Percentiles rank a stretch among this genome's conserved stretches.
These are phyloP conservation scores for Juglanconis sp. DNA, from an alignment of 2,329 filamentous ascomycete species.

Conservation along the genomic window DNA sequence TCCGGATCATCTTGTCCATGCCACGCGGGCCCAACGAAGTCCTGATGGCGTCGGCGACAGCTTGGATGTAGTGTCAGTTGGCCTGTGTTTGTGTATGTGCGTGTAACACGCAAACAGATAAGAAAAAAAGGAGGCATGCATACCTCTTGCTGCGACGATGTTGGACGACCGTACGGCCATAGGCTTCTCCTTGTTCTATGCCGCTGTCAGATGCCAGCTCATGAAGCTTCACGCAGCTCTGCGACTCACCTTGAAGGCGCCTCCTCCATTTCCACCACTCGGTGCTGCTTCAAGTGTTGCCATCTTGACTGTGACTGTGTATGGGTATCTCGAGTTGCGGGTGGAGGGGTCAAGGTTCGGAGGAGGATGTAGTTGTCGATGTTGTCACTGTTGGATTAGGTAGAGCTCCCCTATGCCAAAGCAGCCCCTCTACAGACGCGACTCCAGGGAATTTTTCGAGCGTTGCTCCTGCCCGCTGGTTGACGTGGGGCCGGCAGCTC, in stretches of 20 bases:
- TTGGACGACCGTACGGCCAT: constrained; percentile 94
- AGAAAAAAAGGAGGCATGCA: constrained; percentile 21
- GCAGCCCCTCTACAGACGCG: constrained; percentile 5
- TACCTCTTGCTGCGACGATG: constrained; percentile 95
- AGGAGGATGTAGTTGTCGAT: constrained; percentile 2
- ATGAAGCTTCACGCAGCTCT: constrained; percentile 12
- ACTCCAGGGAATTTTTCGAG: constrained; percentile 7
- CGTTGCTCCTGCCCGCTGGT: not conserved
- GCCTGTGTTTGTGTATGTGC: not conserved
- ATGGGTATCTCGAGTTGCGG: constrained; percentile 10
- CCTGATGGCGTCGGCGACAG: constrained; percentile 95
- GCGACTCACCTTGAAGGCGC: constrained; percentile 52
- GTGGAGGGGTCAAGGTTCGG: constrained; percentile 8
- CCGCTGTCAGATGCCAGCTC: constrained; percentile 30
- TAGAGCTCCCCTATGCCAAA: constrained; percentile 1
- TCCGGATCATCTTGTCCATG: constrained; percentile 99
- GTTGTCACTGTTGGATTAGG: constrained; percentile 4
- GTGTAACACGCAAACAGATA: not conserved
- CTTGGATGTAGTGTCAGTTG: constrained; percentile 41
- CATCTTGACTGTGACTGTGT: constrained; percentile 29
- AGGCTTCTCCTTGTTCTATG: constrained; percentile 91
- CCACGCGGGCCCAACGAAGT: constrained; percentile 94
- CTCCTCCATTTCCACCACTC: constrained; percentile 42
- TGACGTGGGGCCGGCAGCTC: constrained; percentile 4
- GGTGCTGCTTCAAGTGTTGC: constrained; percentile 43